Base-by-base conservation (phyloP, 1,284 basidiomycete genomes). In the Moniliella sp. region DNA sequence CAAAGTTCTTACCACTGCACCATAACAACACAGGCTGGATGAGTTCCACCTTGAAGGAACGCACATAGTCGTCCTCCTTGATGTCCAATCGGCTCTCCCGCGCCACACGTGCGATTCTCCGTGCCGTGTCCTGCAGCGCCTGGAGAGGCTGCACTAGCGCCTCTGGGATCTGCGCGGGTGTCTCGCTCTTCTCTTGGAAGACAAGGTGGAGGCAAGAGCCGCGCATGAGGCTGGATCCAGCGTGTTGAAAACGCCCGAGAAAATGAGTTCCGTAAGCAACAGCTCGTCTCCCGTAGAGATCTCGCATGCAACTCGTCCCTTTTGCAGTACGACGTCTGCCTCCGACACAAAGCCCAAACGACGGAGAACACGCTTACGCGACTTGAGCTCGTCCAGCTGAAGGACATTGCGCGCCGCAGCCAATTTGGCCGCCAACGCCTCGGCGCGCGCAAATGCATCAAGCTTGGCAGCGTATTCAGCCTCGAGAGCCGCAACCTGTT, bases 1-100 rank as follows among this genome's bases (percentile, higher is more conserved):
- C n/a, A n/a, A 99, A 97, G 18, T 80, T 80, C n/a, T 82, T 79
- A 1, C 91, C 91, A 18, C 81, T 74, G 64, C 88, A 97, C 91
- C 91, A 99, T 48, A 84, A 77, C 36, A 86, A 69, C 13, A 97
- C 88, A 3, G 78, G n/a, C n/a, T n/a, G n/a, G n/a, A n/a, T n/a
- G n/a, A n/a, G n/a, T 57, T 94, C 88, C 16, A 93, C 82, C 62
- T 93, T 93, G 74, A 99, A 99, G 11, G 76, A 78, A 36, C 74
- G 69, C 1, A 99, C 82, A 57, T 97, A 99, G 43, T 93, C 82
- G 36, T 93, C 78, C 61, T 97, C 88, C 34, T 80, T 74, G 23
- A 97, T 60, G 0, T 75, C 65, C 4, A 99, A 66, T 56, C 91
- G 88, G 25, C 76, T 78, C 62, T 97, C 91, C 47, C 79, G 78